Base-by-base conservation (phyloP, 2,329 filamentous ascomycete genomes). In the Myriosclerotinia duriaeana region DNA sequence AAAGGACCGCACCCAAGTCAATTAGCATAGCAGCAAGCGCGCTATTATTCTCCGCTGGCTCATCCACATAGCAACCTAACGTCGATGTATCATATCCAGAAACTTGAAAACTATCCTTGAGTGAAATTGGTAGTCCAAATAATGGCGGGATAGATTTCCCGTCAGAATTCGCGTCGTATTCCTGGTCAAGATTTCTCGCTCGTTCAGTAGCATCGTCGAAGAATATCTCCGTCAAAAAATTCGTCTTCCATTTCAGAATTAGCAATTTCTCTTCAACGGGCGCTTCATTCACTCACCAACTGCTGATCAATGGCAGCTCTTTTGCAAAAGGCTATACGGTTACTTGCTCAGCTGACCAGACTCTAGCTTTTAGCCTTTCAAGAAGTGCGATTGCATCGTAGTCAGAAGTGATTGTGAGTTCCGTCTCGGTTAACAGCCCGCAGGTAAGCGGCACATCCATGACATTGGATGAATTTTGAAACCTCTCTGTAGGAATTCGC, bases 11-110 rank as follows among this genome's bases (percentile, higher is more conserved):
- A 30, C 93, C 90, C 5, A 91, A 12, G 26, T 53, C 46, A 11
- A 40, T 8, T 3, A 62, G 34, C 90, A 95, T 60, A 96, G 81
- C 44, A 96, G 78, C 67, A 82, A 85, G 22, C 89, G 87, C 71
- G 90, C 85, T 5, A 85, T 81, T 91, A 38, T 84, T 78, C 67
- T 90, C 85, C 60, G 82, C 80, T 30, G 89, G 91, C 78, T 91
- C 94, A 1, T 91, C 92, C 1, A 96, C 88, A 12, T 86, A 89
- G n/a, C 86, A 87, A 76, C 97, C 92, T 72, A 92, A 96, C 12
- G 38, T 54, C 8, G 61, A 53, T 2, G 36, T 44, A 17, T 64
- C 61, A 1, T 40, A 26, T 30, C 91, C 93, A 65, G 85, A 88
- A 12, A 96, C 89, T 20, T 88, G 84, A 68, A 96, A 84, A 1